Percentiles rank a stretch among this genome's conserved stretches.
Evolutionary conservation across 2,329 filamentous ascomycete genomes (phyloP).

Genomic region (Graphilbum ipis-grandicollis): DNA sequence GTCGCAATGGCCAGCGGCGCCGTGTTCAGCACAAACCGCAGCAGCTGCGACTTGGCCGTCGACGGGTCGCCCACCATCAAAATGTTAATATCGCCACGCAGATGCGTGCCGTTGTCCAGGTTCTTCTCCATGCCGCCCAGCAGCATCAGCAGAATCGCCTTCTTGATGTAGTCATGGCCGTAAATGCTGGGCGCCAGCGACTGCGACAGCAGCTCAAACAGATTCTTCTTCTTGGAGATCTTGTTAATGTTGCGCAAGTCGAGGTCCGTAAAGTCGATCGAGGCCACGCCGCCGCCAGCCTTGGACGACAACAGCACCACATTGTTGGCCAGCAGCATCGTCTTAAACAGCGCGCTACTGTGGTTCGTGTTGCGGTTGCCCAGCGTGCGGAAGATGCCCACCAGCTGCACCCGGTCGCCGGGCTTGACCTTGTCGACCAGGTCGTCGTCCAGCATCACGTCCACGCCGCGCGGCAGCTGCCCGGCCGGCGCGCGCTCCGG

Average conservation of each 20-base stretch:
- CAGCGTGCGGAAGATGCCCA: conserved; percentile 88
- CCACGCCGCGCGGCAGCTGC: conserved; percentile 84
- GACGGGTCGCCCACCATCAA: conserved; percentile 98
- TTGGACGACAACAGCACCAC: conserved; percentile 90
- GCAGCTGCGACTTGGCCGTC: conserved; percentile 93
- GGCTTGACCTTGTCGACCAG: conserved; percentile 90
- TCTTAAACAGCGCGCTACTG: conserved; percentile 89
- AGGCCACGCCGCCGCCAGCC: conserved; percentile 82
- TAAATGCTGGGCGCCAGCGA: conserved; percentile 93
- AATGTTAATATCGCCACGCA: conserved; percentile 97
- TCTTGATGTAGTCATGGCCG: conserved; percentile 95
- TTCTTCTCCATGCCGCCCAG: conserved; percentile 97
- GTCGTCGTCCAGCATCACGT: conserved; percentile 93
- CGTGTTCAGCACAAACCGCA: conserved; percentile 93
- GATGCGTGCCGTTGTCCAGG: conserved; percentile 88
- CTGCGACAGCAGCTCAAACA: conserved; percentile 84
- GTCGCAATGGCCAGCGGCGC: conserved; percentile 93
- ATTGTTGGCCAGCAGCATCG: conserved; percentile 84
- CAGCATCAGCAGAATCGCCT: conserved; percentile 88
- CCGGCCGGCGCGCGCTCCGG: conserved; percentile 89
- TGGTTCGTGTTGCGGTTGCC: conserved; percentile 86
- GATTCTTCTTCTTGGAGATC: conserved; percentile 79
- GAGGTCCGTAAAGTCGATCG: conserved; percentile 82
- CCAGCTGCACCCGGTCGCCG: conserved; percentile 86
- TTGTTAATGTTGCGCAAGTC: conserved; percentile 99